These are phyloP conservation scores for Reutealis trisperma DNA, from an alignment of 345 rosid species.

Conservation along the genomic window DNA sequence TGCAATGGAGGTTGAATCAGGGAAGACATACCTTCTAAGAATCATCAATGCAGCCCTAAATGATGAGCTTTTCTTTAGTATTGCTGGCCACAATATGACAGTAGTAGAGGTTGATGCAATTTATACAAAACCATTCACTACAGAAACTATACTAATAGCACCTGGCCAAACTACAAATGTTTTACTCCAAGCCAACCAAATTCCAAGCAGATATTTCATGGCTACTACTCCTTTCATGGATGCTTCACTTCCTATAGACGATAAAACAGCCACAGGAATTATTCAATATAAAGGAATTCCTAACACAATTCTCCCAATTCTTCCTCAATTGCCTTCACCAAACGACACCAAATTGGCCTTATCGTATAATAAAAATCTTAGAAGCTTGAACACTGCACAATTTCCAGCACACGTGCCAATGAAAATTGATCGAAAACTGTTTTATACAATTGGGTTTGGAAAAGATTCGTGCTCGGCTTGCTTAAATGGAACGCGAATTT, in stretches of 20 bases:
- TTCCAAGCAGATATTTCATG: slow-evolving; percentile 61
- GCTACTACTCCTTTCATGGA: slow-evolving; percentile 84
- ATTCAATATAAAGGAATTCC: slow-evolving; percentile 76
- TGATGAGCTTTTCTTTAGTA: slow-evolving; percentile 79
- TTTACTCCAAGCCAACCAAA: slow-evolving; percentile 58
- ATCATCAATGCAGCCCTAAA: slow-evolving; percentile 82
- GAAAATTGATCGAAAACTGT: slow-evolving; percentile 48
- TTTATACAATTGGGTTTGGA: slow-evolving; percentile 58
- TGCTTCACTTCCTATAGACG: slow-evolving; percentile 65
- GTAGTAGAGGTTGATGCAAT: slow-evolving; percentile 73
- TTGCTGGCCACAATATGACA: slow-evolving; percentile 72
- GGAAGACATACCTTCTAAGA: slow-evolving; percentile 58
- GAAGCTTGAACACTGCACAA: slow-evolving; percentile 44
- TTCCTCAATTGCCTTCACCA: slow-evolving; percentile 45
- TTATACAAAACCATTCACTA: slow-evolving; percentile 53
- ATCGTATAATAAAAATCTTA: slow-evolving; percentile 37
- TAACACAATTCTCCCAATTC: slow-evolving; percentile 48
- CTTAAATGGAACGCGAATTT: slow-evolving; percentile 51
- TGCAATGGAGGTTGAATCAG: slow-evolving; percentile 57
- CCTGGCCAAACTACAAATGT: slow-evolving; percentile 93
- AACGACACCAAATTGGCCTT: slow-evolving; percentile 56
- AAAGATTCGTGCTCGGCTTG: slow-evolving; percentile 47
- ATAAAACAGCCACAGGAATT: slow-evolving; percentile 74
- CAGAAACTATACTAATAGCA: slow-evolving; percentile 52
- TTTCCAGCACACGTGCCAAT: slow-evolving; percentile 61